These are phyloP conservation scores for Sophora flavescens DNA, from an alignment of 306 rosid species.

Conservation along the genomic window DNA sequence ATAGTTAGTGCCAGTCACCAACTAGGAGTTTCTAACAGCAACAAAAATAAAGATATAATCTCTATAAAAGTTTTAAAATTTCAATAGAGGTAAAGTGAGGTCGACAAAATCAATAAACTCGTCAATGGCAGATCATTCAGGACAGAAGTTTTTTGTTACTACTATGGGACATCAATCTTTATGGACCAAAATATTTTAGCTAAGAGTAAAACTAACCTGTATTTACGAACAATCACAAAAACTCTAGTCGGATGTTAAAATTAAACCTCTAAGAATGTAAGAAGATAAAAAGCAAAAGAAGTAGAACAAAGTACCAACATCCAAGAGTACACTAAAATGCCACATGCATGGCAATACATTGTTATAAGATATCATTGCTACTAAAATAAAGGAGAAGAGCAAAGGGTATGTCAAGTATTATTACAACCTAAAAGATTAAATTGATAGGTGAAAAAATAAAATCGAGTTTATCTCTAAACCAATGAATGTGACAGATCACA, in stretches of 20 bases:
- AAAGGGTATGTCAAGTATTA: not conserved
- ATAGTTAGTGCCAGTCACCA: too few species aligned
- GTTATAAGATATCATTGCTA: too few species aligned
- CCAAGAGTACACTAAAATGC: not conserved
- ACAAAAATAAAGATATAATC: not conserved
- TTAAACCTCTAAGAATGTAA: not conserved
- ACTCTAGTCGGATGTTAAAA: not conserved
- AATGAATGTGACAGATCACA: not conserved
- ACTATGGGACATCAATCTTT: not conserved
- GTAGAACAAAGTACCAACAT: not conserved
- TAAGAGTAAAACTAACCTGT: not conserved
- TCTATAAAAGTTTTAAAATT: not conserved
- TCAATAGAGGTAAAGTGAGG: not conserved
- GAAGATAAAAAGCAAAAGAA: not conserved
- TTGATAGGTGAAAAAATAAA: not conserved
- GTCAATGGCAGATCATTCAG: slow-evolving; percentile 14
- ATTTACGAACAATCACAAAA: not conserved
- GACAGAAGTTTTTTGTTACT: not conserved
- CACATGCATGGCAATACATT: not conserved
- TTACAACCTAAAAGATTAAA: not conserved
- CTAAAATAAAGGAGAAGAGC: too few species aligned
- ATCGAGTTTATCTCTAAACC: not conserved
- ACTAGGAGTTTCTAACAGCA: too few species aligned
- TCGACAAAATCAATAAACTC: not conserved
- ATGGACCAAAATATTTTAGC: not conserved